phyloP scores from a whole-genome alignment of 1,139 yeast genomes.

The Nakaseomyces glabratus region DNA sequence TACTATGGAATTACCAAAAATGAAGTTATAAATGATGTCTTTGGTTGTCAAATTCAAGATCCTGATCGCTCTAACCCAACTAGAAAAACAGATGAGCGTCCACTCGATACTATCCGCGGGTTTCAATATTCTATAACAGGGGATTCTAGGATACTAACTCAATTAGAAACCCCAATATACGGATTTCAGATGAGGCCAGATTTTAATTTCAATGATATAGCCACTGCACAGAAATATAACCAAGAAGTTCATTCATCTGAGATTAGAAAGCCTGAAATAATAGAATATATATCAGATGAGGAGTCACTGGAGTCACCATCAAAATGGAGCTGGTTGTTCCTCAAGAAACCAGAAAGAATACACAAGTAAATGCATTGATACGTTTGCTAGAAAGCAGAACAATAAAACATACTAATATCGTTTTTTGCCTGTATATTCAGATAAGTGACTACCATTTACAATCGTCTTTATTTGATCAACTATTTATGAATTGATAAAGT shows the following conservation, averaged over 20 bases:
- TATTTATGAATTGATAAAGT: no score
- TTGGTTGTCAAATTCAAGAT: constrained; percentile 64
- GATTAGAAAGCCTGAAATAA: no score
- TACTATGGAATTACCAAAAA: constrained; percentile 26
- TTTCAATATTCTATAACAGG: constrained; percentile 93
- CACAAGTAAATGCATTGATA: no score
- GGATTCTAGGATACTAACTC: constrained; percentile 65
- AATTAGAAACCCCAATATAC: constrained; percentile 62
- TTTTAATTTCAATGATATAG: constrained; percentile 16
- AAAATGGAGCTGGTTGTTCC: no score
- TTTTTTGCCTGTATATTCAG: no score
- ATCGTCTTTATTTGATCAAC: no score
- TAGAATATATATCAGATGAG: no score
- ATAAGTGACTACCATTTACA: no score
- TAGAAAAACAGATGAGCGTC: constrained; percentile 85
- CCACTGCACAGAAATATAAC: constrained; percentile 28
- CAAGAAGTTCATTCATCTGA: constrained; percentile 1
- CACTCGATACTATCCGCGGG: constrained; percentile 84
- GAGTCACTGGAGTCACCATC: no score
- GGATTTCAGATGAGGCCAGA: constrained; percentile 72
- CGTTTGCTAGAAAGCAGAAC: no score
- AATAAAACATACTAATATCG: no score
- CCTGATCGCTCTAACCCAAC: constrained; percentile 92
- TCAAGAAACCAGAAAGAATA: no score
- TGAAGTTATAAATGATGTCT: constrained; percentile 54